phyloP scores from a whole-genome alignment of 2,329 filamentous ascomycete species.

The Epichloe bromicola region DNA sequence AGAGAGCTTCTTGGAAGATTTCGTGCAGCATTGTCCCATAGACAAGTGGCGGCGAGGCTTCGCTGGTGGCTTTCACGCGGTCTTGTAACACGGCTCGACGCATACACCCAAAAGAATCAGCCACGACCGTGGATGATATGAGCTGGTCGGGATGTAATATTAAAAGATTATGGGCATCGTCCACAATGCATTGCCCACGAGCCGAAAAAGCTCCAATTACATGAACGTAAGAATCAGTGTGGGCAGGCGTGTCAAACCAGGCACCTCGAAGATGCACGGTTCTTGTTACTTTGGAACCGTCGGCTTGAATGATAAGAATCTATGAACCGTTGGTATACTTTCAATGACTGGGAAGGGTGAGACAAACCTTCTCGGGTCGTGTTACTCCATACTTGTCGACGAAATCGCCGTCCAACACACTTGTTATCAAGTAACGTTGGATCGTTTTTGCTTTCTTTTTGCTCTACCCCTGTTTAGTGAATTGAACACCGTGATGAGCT shows the following conservation, averaged over 20 bases:
- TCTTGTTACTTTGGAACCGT: constrained; percentile 52
- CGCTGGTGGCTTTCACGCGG: constrained; percentile 79
- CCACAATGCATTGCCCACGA: constrained; percentile 63
- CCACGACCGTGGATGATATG: constrained; percentile 86
- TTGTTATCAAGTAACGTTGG: constrained; percentile 73
- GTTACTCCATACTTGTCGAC: constrained; percentile 45
- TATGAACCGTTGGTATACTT: constrained; percentile 23
- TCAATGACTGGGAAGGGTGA: too few species aligned
- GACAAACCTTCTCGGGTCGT: constrained; percentile 56
- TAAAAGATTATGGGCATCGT: constrained; percentile 71
- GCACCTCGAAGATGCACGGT: constrained; percentile 69
- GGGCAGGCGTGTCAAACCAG: constrained; percentile 74
- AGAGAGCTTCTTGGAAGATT: constrained; percentile 82
- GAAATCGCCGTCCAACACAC: constrained; percentile 58
- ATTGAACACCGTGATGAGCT: constrained; percentile 12
- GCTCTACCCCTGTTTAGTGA: constrained; percentile 58
- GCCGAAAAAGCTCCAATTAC: constrained; percentile 66
- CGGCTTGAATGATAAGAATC: constrained; percentile 72
- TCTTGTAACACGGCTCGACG: constrained; percentile 89
- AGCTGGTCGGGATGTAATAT: constrained; percentile 92
- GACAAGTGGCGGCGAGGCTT: constrained; percentile 66
- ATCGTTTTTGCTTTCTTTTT: constrained; percentile 58
- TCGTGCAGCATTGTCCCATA: constrained; percentile 93
- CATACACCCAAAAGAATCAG: constrained; percentile 89
- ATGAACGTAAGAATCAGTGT: constrained; percentile 66